phyloP scores from a whole-genome alignment of 176 grass and related monocot genomes.

The Musa acuminata region DNA sequence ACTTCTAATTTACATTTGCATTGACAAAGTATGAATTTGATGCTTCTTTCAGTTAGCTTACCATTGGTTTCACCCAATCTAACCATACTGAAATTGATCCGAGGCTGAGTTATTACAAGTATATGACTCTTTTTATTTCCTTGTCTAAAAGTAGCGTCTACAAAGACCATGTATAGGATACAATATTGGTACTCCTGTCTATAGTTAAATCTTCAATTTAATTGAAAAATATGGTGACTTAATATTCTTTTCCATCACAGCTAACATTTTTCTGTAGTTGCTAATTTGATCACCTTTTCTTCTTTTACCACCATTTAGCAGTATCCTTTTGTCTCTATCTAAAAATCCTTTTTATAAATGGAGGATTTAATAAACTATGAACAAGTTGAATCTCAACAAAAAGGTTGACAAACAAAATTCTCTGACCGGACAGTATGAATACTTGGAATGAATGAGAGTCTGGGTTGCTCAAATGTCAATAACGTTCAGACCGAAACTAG shows the following conservation, averaged over 20 bases:
- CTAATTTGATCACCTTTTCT: too few species aligned
- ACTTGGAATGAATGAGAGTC: neutral
- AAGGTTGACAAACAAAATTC: too few species aligned
- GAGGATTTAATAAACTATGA: neutral
- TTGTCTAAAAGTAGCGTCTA: neutral
- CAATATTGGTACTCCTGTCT: neutral
- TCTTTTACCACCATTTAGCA: neutral
- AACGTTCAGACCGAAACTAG: neutral
- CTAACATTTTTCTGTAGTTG: neutral
- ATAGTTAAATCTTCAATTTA: neutral
- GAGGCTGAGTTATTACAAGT: neutral
- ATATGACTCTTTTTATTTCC: neutral
- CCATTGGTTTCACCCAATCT: too few species aligned
- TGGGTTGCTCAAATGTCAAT: neutral
- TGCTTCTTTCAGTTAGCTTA: neutral
- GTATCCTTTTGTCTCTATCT: neutral
- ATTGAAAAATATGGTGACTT: neutral
- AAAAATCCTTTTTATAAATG: neutral
- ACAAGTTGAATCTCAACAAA: too few species aligned
- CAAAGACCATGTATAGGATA: neutral
- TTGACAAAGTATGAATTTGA: neutral
- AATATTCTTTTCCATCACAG: neutral
- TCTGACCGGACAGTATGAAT: neutral
- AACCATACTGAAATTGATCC: neutral
- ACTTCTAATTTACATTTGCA: neutral